A percentile compares a stretch with the other conserved stretches of the same genome.
phyloP scores from a whole-genome alignment of 208 protist genomes.

The Crithidia bombi region DNA sequence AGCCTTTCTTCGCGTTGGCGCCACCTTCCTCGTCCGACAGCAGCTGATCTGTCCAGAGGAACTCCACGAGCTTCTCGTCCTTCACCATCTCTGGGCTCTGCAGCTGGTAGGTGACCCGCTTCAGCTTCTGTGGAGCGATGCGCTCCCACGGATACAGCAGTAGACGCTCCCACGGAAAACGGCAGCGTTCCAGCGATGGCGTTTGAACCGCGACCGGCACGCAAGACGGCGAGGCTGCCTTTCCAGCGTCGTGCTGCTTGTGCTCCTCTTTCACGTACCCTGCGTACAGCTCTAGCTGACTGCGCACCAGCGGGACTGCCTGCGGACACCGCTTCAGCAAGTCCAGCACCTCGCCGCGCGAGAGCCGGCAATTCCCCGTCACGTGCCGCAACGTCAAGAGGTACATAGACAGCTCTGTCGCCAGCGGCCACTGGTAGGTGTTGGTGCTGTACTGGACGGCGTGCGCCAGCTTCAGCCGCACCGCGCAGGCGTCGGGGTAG shows the following conservation, averaged over 20 bases:
- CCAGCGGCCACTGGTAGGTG: conserved; percentile 70
- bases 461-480: conserved; percentile 88
- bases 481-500: conserved; percentile 85
- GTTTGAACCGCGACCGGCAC: conserved; percentile 34
- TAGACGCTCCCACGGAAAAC: conserved; percentile 68
- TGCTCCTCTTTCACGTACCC: conserved; percentile 18
- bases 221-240: not conserved
- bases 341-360: conserved; percentile 55
- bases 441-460: conserved; percentile 81
- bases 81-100: conserved; percentile 32
- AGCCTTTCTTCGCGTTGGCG: conserved; percentile 73
- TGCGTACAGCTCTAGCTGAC: conserved; percentile 63
- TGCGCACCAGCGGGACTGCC: conserved; percentile 48
- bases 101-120: conserved; percentile 56
- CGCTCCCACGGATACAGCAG: conserved; percentile 50
- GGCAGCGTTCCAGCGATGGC: conserved; percentile 53
- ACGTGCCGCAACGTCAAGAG: conserved; percentile 87
- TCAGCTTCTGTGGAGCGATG: conserved; percentile 54
- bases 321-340: conserved; percentile 62
- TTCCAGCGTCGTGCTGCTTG: not conserved
- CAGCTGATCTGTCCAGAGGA: conserved; percentile 68
- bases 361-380: conserved; percentile 69
- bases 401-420: conserved; percentile 79
- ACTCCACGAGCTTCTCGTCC: conserved; percentile 57
- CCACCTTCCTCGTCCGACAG: conserved; percentile 83